Evolutionary conservation across 768 basidiomycete species (phyloP).

Genomic region (Amanita muscaria): DNA sequence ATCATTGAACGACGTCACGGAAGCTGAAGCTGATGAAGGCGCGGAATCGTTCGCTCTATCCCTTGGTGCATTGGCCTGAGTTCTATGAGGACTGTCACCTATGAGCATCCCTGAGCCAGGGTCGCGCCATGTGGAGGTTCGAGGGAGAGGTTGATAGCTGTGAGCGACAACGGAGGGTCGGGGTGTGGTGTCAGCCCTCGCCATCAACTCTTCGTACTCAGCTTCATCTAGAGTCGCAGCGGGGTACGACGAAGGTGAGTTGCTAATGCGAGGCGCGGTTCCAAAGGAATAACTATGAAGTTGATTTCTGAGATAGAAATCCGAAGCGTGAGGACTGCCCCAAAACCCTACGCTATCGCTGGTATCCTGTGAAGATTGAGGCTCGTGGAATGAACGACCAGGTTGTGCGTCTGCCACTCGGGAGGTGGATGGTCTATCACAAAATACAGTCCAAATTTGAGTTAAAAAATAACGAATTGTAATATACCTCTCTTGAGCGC

Average conservation of each 20-base stretch:
- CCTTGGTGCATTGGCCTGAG: background rate
- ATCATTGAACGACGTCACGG: conserved; percentile 33
- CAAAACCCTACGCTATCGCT: background rate
- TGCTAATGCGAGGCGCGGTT: conserved; percentile 24
- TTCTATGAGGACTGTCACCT: background rate
- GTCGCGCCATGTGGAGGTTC: conserved; percentile 26
- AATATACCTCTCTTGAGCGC: conserved; percentile 1
- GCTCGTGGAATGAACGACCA: background rate
- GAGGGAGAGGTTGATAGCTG: conserved; percentile 14
- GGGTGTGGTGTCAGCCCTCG: conserved; percentile 37
- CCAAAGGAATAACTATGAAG: conserved; percentile 43
- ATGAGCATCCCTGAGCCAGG: conserved; percentile 10
- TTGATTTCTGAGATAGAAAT: conserved; percentile 33
- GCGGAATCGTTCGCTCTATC: conserved; percentile 13
- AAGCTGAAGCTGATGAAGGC: conserved; percentile 29
- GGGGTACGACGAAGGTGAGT: conserved; percentile 21
- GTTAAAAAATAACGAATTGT: background rate
- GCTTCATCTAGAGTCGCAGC: conserved; percentile 24
- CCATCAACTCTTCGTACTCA: conserved; percentile 29
- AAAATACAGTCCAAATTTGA: background rate
- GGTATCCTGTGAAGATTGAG: background rate
- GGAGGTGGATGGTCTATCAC: background rate
- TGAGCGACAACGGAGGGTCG: conserved; percentile 38
- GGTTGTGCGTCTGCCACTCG: background rate
- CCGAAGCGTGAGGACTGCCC: background rate